Conservation (phyloP, 106 monocot genomes). For the Hemerocallis citrina region DNA sequence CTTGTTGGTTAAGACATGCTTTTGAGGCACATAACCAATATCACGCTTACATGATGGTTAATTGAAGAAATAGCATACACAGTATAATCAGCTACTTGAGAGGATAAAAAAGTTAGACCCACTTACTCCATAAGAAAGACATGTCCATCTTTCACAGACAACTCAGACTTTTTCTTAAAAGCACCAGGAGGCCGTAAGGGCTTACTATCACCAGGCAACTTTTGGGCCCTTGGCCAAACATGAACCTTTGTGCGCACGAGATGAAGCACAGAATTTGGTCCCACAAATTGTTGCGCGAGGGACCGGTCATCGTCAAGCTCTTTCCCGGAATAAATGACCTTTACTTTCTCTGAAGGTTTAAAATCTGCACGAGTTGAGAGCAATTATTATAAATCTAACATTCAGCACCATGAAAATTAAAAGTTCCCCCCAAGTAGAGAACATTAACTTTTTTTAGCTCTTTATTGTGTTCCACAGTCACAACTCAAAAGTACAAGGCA, state of each 20-base stretch:
- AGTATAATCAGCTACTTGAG: background rate
- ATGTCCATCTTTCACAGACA: constrained; percentile 96
- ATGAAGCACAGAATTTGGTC: constrained; percentile 82
- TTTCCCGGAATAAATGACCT: constrained; percentile 62
- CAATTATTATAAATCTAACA: constrained; percentile 3
- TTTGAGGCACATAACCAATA: background rate
- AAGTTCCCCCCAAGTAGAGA: too few species aligned
- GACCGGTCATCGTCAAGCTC: constrained; percentile 77
- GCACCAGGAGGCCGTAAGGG: constrained; percentile 82
- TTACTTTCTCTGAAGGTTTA: constrained; percentile 55
- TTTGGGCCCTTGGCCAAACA: constrained; percentile 87
- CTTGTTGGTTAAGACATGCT: background rate
- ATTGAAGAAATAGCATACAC: background rate
- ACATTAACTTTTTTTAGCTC: too few species aligned
- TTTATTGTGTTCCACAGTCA: too few species aligned
- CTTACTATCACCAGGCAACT: constrained; percentile 80
- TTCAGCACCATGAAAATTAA: too few species aligned
- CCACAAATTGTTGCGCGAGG: constrained; percentile 51
- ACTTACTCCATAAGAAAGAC: constrained; percentile 97
- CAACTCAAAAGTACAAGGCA: too few species aligned
- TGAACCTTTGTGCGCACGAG: constrained; percentile 72
- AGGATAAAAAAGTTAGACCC: background rate
- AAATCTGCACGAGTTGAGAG: constrained; percentile 49
- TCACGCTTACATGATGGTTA: background rate
- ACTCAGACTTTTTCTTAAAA: constrained; percentile 95